Percentiles rank a stretch among this genome's conserved stretches.
phyloP scores from a whole-genome alignment of 768 basidiomycete species.

The Psilocybe cubensis region DNA sequence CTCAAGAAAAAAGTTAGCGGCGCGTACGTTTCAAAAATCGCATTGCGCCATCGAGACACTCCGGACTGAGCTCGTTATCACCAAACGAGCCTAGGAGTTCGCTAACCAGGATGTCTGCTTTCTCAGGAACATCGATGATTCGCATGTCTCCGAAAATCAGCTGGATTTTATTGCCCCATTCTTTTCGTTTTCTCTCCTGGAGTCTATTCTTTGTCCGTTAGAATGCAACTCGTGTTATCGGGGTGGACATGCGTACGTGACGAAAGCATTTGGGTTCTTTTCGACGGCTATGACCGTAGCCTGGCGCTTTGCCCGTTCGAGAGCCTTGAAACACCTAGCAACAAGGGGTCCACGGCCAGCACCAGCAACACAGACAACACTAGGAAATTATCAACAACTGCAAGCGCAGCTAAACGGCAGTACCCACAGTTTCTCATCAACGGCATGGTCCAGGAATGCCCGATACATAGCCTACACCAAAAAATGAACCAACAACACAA shows the following conservation, averaged over 20 bases:
- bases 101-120: slow-evolving; percentile 92
- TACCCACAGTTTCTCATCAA: slow-evolving; percentile 60
- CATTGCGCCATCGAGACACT: slow-evolving; percentile 96
- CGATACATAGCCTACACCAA: slow-evolving; percentile 69
- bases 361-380: slow-evolving; percentile 89
- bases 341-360: slow-evolving; percentile 96
- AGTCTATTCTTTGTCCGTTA: slow-evolving; percentile 57
- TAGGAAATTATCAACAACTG: slow-evolving; percentile 30
- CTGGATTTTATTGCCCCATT: slow-evolving; percentile 83
- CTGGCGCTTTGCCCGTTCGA: slow-evolving; percentile 63
- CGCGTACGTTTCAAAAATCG: slow-evolving; percentile 87
- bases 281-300: slow-evolving; percentile 87
- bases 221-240: background rate
- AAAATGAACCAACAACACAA: slow-evolving; percentile 10
- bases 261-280: slow-evolving; percentile 95
- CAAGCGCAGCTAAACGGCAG: background rate
- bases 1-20: background rate
- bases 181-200: slow-evolving; percentile 76
- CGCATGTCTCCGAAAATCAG: slow-evolving; percentile 98
- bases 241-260: slow-evolving; percentile 71
- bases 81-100: slow-evolving; percentile 97
- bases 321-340: slow-evolving; percentile 78
- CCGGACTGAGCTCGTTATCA: slow-evolving; percentile 97
- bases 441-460: slow-evolving; percentile 76
- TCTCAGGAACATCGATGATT: slow-evolving; percentile 76